Base-by-base conservation (phyloP, 2,329 filamentous ascomycete species). In the Bipolaris victoriae region DNA sequence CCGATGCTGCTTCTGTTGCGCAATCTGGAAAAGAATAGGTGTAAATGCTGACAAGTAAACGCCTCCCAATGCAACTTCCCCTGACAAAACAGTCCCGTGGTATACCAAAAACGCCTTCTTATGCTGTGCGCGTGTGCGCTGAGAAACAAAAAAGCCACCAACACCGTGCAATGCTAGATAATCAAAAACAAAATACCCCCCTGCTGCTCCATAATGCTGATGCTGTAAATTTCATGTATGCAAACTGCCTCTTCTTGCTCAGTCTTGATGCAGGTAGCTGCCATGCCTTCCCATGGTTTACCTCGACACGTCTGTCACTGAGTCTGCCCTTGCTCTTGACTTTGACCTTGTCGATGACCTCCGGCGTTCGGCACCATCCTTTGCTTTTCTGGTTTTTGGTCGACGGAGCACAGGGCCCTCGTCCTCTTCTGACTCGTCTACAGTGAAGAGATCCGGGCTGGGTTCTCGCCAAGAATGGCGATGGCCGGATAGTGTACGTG, bases 391-490 rank as follows among this genome's bases (percentile, higher is more conserved):
- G 29, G 62, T 63, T 61, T 70, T 74, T 48, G 65, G 48, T 15
- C 70, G 66, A 47, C 69, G 62, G 16, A 71, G 57, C 31, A 62
- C 52, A 26, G 64, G 60, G 20, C 52, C 54, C 45, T 74, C 73
- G 13, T 73, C 74, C 60, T 78, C 76, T 33, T 74, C 75, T 7
- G 76, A 76, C 57, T 79, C 77, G 43, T 75, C 71, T 26, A 79
- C 75, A 18, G 76, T 79, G 64, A 78, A 79, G 0, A 79, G 67
- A 48, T 78, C 77, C 1, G 72, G 72, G 55, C 75, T 77, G 13
- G 77, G 77, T 51, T 77, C 77, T 18, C 76, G 65, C 74, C 77
- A 79, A 46, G 76, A 78, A 58, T 78, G 76, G 18, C 74, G 71
- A 48, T 76, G 72, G 15, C 77, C 76, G 24, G 73, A 77, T 7